Evolutionary conservation across 331 rosid species (phyloP), one percentile per base, ranked within the genome.

Genomic region (Cydonia oblonga): DNA sequence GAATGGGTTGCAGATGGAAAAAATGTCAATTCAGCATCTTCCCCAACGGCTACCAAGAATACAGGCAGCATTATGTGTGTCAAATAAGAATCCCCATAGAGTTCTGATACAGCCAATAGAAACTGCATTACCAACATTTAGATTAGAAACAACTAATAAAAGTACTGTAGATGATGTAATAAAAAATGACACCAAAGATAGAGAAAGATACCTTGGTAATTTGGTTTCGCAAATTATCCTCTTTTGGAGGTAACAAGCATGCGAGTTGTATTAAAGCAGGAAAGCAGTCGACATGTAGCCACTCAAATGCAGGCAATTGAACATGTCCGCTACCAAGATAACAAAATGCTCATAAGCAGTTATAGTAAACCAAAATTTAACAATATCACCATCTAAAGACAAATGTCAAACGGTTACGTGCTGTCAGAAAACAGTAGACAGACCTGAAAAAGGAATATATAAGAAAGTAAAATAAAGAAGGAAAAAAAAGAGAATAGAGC

Each of bases 221-320:
- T 72, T 84, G 89, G 80, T 86, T 89, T 72, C 97, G 84, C 76
- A 95, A 84, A 73, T 79, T 84, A 73, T 95, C 98, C 83, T 91
- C 98, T 83, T 95, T 95, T 33, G 90, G 97, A 69, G 96, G 95
- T 72, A 95, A 84, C 75, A 86, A 81, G 86, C 96, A 88, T 52
- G 93, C 90, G 70, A 95, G 83, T 78, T 87, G 87, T 63, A 95
- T 85, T 84, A 95, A 85, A 80, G 82, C 87, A 73, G 98, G 96
- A 81, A 95, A 84, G 87, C 98, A 95, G 57, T 89, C 90, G 30
- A 71, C 82, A 83, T 95, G 98, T 79, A 95, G 80, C 97, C 98
- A 95, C 81, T 95, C 98, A 84, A 95, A 89, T 69, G 89, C 86
- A 82, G 84, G 86, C 96, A 96, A 91, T 77, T 83, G 91, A 65